Evolutionary conservation across 176 grass and related monocot species (phyloP), one percentile per base, ranked within the genome.

Genomic region (Raddia guianensis): DNA sequence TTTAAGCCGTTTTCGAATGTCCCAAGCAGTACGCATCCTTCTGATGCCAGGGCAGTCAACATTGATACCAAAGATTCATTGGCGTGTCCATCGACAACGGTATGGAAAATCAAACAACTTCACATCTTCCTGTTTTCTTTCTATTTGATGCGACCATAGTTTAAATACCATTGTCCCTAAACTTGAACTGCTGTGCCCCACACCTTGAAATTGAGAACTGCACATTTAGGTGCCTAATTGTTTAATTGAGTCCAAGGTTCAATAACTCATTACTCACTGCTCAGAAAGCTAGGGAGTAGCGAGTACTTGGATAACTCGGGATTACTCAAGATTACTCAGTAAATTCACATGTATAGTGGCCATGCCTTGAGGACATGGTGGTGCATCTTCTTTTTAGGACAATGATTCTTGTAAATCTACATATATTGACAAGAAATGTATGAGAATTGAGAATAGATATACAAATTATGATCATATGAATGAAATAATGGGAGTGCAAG

Each of bases 31-130:
- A 73, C 61, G 12, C 43, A 71, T 68, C 60, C 55, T 79, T 60
- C 49, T 68, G 79, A 82, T 66, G 68, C 21, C n/a, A 85, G 51
- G 75, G 51, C 70, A 55, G 65, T 37, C 40, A 89, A 64, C 66
- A 76, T 68, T 42, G 83, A 83, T 53, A 61, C 69, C 15, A 79
- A 77, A 44, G 70, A 71, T 76, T 79, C 55, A 5, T 21, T 44
- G 14, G 60, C 58, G 49, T 74, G 49, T 75, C 64, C 69, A 51
- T 86, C 75, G 43, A 59, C 64, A 76, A 45, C 16, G 80, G 86
- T 92, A 85, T 10, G n/a, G 6, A 66, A 82, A 8, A 13, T 47
- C 8, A n/a, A 76, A 13, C 1, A 4, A 53, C 11, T 47, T 42
- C 74, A 53, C 64, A 51, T 58, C n/a, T 45, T 52, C 55, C 55